phyloP scores from a whole-genome alignment of 371 early-diverging fungal species.

The Funneliformis caledonium region DNA sequence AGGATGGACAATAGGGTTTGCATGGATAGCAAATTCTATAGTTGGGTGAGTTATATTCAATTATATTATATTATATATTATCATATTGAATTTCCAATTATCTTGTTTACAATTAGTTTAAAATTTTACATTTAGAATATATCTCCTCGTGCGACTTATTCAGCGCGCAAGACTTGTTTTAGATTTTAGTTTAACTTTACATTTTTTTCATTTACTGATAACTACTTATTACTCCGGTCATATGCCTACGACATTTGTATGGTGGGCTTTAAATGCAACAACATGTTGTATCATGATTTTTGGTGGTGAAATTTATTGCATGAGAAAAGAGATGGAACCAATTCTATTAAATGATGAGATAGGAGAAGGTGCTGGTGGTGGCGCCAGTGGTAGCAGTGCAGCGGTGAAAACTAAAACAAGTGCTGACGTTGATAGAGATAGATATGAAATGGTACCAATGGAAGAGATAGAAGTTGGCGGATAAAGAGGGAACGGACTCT shows the following conservation, averaged over 20 bases:
- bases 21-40: conserved; percentile 67
- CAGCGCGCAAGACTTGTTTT: conserved; percentile 79
- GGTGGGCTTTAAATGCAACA: conserved; percentile 71
- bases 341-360: conserved; percentile 60
- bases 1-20: conserved; percentile 75
- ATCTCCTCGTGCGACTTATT: conserved; percentile 67
- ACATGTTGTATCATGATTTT: conserved; percentile 67
- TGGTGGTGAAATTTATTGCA: conserved; percentile 84
- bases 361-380: conserved; percentile 37
- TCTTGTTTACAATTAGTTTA: neutral
- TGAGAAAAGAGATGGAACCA: conserved; percentile 83
- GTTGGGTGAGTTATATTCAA: conserved; percentile 50
- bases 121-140: conserved; percentile 46
- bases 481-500: conserved; percentile 7
- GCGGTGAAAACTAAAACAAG: conserved; percentile 23
- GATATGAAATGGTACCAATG: conserved; percentile 39
- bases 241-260: conserved; percentile 65
- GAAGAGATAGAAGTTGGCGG: conserved; percentile 37
- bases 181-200: conserved; percentile 80
- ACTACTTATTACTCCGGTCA: conserved; percentile 63
- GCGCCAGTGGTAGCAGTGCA: neutral
- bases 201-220: conserved; percentile 69
- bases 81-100: no score
- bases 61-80: no score
- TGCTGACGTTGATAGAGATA: conserved; percentile 31